Conservation (phyloP, 768 basidiomycete genomes). For the Porpolomopsis calyptriformis region DNA sequence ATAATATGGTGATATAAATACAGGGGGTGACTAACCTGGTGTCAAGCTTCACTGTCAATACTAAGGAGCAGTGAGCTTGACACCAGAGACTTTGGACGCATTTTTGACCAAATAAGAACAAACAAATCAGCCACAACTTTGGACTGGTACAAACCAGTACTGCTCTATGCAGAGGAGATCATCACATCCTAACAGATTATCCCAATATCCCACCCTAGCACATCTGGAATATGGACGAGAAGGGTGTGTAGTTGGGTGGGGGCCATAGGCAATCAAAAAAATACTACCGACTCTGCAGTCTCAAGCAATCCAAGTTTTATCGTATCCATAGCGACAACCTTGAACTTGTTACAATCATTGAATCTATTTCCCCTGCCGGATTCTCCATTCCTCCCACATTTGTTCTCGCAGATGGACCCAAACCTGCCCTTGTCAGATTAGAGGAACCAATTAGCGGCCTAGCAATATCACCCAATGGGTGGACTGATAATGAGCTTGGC, state of each 20-base stretch:
- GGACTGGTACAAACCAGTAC: too few species aligned
- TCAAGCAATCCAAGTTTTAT: constrained; percentile 12
- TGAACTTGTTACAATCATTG: constrained; percentile 30
- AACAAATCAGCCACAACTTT: too few species aligned
- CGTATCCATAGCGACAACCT: constrained; percentile 22
- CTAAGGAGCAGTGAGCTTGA: too few species aligned
- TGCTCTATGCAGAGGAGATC: too few species aligned
- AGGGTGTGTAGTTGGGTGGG: constrained; percentile 21
- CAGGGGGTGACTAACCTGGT: too few species aligned
- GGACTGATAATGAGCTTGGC: constrained; percentile 28
- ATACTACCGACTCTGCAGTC: constrained; percentile 8
- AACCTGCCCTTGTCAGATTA: constrained; percentile 4
- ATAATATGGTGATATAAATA: too few species aligned
- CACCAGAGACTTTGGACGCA: too few species aligned
- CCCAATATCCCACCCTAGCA: constrained; percentile 20
- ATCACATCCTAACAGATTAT: too few species aligned
- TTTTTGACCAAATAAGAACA: too few species aligned
- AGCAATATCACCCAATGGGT: constrained; percentile 22
- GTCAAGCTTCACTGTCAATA: too few species aligned
- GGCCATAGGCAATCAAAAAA: constrained; percentile 10
- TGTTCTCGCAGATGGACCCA: constrained; percentile 15
- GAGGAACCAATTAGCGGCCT: not conserved
- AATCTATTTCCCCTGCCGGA: constrained; percentile 28
- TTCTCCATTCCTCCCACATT: constrained; percentile 17
- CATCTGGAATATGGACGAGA: constrained; percentile 23